Conservation (phyloP, 108 stramenopile species). For the Nitzschia palea region DNA sequence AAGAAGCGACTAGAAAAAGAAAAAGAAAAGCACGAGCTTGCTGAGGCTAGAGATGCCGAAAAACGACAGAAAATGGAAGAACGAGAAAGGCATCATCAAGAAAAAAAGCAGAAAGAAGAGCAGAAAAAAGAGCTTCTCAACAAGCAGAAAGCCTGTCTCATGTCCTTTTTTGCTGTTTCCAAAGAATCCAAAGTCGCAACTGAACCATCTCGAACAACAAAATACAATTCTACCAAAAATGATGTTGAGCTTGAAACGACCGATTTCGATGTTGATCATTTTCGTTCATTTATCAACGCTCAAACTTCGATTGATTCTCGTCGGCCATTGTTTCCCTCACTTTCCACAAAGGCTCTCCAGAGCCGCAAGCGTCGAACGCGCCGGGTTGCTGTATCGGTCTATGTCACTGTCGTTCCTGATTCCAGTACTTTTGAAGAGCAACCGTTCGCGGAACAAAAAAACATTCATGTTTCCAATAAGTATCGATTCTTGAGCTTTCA, state of each 20-base stretch:
- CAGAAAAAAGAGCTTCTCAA: constrained; percentile 35
- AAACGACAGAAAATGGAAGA: constrained; percentile 45
- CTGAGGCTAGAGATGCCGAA: constrained; percentile 19
- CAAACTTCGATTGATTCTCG: neutral
- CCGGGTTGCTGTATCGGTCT: constrained; percentile 30
- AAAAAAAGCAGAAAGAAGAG: constrained; percentile 26
- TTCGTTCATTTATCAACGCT: constrained; percentile 44
- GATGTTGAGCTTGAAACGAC: neutral
- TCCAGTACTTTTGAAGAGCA: constrained; percentile 31
- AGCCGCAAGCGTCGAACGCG: constrained; percentile 34
- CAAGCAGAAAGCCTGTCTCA: constrained; percentile 63
- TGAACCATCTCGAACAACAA: neutral
- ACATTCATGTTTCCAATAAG: constrained; percentile 65
- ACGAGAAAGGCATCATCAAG: constrained; percentile 22
- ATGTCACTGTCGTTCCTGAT: constrained; percentile 39
- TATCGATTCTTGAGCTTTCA: constrained; percentile 84
- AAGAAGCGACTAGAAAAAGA: constrained; percentile 48
- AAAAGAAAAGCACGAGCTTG: constrained; percentile 44
- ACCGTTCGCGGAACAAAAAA: constrained; percentile 70
- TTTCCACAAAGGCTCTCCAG: constrained; percentile 21
- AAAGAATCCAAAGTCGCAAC: constrained; percentile 30
- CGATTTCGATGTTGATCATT: constrained; percentile 50
- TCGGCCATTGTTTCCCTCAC: constrained; percentile 19
- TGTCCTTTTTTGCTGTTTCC: constrained; percentile 61
- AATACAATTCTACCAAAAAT: neutral